Base-by-base conservation (phyloP, 2,329 filamentous ascomycete genomes). In the Fonsecaea nubica region DNA sequence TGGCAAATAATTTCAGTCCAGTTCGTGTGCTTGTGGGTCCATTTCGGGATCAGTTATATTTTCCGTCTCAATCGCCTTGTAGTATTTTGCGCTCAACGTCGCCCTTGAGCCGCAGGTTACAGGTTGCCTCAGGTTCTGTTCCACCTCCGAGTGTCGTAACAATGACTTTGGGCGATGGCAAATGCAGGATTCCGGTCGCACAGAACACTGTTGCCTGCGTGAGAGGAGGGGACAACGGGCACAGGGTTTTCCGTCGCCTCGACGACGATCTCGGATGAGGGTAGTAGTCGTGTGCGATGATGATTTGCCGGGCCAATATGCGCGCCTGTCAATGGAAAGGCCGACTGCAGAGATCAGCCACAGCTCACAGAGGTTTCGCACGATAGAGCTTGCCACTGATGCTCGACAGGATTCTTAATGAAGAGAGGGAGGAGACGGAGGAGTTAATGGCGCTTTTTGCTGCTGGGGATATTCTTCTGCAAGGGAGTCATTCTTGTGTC, bases 141-240 rank as follows among this genome's bases (percentile, higher is more conserved):
- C 45, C 55, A 66, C 66, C 30, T 64, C 40, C 61, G 35, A 56
- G 38, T 57, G 62, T 30, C 55, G 65, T 68, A 54, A 52, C 65
- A 62, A 68, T 59, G 58, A 25, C 35, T 56, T 58, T 55, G 57
- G 40, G 59, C 61, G 59, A 62, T 42, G 33, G 9, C 45, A 30
- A 55, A 53, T 68, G 68, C 68, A 64, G 54, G 36, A 18, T 52
- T 54, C 65, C 65, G 65, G 62, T 68, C 45, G 65, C 50, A 65
- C 68, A 65, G 45, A 40, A 35, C 38, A 55, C 52, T 60, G 53
- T 55, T 53, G 58, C 33, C 54, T 54, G 65, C 63, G 40, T 38
- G 30, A 18, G 50, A 64, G 50, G 40, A 58, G 15, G 52, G 55
- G 63, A 35, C 32, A 50, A 40, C 55, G 30, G 52, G 54, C 50